Conservation (phyloP, 1,284 basidiomycete species). For the Cerrena zonata region DNA sequence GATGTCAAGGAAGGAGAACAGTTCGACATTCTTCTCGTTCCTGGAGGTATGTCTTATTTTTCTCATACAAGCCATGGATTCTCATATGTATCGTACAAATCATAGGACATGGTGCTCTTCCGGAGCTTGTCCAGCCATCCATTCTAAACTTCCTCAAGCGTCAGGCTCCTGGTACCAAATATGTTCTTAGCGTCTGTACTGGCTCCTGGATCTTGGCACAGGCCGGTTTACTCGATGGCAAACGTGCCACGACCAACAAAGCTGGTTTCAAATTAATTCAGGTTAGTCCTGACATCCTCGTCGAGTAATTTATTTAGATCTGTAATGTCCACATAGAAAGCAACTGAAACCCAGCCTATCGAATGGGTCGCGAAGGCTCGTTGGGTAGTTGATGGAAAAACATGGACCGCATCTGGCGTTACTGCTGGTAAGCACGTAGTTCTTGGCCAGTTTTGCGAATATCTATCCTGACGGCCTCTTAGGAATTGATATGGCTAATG, state of each 20-base stretch:
- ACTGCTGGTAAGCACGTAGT: constrained; percentile 24
- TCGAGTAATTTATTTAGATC: neutral
- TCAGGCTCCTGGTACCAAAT: constrained; percentile 5
- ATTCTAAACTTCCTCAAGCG: constrained; percentile 4
- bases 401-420: constrained; percentile 36
- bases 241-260: constrained; percentile 42
- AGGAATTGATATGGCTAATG: constrained; percentile 23
- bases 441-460: neutral
- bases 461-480: neutral
- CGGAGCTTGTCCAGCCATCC: constrained; percentile 4
- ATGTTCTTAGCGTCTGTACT: constrained; percentile 37
- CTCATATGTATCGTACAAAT: neutral
- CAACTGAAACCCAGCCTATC: constrained; percentile 20
- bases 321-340: constrained; percentile 12
- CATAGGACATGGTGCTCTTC: constrained; percentile 10
- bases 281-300: neutral
- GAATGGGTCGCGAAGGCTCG: constrained; percentile 33
- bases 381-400: constrained; percentile 34
- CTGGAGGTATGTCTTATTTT: constrained; percentile 10
- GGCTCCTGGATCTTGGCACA: constrained; percentile 36
- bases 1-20: constrained; percentile 9
- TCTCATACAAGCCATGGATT: too few species aligned
- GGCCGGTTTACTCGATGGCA: constrained; percentile 38
- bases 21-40: constrained; percentile 15
- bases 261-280: constrained; percentile 18